Evolutionary conservation across 2,329 filamentous ascomycete species (phyloP).

Genomic region (Diplodia mutila): DNA sequence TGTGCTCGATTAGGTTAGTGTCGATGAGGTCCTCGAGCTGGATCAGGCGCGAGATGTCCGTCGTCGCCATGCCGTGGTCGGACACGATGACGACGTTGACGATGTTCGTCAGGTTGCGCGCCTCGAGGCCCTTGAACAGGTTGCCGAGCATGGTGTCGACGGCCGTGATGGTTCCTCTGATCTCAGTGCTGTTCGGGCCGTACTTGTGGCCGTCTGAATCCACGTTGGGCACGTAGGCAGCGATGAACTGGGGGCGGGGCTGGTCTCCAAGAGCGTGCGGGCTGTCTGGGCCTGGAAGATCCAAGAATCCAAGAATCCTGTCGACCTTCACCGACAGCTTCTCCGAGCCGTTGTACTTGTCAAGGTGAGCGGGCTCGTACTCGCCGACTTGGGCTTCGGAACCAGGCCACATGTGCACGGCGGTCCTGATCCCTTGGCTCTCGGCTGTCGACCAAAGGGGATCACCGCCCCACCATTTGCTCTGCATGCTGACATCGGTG

Average conservation of each 20-base stretch:
- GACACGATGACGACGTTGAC: conserved; percentile 97
- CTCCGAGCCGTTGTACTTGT: conserved; percentile 83
- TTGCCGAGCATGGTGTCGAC: conserved; percentile 82
- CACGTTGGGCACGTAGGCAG: conserved; percentile 92
- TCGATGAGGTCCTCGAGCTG: conserved; percentile 91
- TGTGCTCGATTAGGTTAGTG: conserved; percentile 74
- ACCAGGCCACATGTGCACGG: conserved; percentile 98
- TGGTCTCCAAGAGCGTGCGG: conserved; percentile 51
- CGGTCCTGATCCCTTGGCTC: conserved; percentile 73
- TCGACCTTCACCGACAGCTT: conserved; percentile 73
- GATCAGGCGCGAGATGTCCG: conserved; percentile 75
- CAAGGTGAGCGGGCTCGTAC: conserved; percentile 78
- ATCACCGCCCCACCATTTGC: conserved; percentile 94
- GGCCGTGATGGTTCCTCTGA: conserved; percentile 73
- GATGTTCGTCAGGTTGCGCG: conserved; percentile 82
- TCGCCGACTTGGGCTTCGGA: conserved; percentile 82
- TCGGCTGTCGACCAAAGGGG: conserved; percentile 95
- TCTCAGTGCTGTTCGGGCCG: conserved; percentile 94
- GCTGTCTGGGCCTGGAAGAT: conserved; percentile 74
- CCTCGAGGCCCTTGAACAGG: conserved; percentile 75
- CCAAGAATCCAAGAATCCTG: conserved; percentile 79
- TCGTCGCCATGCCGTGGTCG: conserved; percentile 98
- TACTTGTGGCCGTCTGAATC: conserved; percentile 85
- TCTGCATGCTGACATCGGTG: conserved; percentile 71
- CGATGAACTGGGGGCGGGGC: conserved; percentile 84